phyloP scores from a whole-genome alignment of 208 protist species.

The Crithidia bombi region DNA sequence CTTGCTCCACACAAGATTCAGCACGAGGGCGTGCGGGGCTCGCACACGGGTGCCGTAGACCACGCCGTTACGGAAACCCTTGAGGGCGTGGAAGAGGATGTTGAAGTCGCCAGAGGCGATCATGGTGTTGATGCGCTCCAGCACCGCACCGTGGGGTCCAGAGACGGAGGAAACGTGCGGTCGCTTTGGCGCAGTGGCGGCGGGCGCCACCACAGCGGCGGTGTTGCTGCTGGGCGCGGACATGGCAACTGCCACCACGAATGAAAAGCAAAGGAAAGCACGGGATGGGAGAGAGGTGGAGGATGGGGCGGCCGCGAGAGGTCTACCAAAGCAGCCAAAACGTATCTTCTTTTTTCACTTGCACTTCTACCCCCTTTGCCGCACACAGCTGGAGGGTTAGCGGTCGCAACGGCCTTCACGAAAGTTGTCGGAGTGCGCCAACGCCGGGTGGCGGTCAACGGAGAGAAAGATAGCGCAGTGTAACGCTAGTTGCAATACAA shows the following conservation, averaged over 20 bases:
- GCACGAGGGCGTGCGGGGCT: conserved; percentile 86
- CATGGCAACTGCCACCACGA: conserved; percentile 5
- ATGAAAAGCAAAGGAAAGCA: not conserved
- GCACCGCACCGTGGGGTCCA: conserved; percentile 24
- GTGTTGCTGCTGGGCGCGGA: not conserved
- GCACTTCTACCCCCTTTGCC: too few relatives aligned
- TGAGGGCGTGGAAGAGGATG: conserved; percentile 69
- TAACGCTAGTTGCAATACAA: too few relatives aligned
- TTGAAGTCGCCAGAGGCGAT: conserved; percentile 70
- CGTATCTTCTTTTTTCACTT: too few relatives aligned
- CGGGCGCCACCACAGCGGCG: not conserved
- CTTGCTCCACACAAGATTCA: conserved; percentile 88
- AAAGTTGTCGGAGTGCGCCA: too few relatives aligned
- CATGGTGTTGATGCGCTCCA: conserved; percentile 58
- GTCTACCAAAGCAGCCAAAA: too few relatives aligned
- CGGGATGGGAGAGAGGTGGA: not conserved
- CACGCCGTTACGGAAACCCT: conserved; percentile 87
- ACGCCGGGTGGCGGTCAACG: too few relatives aligned
- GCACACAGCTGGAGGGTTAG: too few relatives aligned
- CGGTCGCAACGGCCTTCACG: too few relatives aligned
- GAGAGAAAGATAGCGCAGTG: too few relatives aligned
- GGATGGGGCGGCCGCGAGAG: too few relatives aligned
- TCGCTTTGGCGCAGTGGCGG: not conserved
- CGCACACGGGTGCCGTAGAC: conserved; percentile 87
- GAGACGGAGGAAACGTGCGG: conserved; percentile 12